phyloP scores from a whole-genome alignment of 2,329 filamentous ascomycete genomes.

The Aureobasidium sp. region DNA sequence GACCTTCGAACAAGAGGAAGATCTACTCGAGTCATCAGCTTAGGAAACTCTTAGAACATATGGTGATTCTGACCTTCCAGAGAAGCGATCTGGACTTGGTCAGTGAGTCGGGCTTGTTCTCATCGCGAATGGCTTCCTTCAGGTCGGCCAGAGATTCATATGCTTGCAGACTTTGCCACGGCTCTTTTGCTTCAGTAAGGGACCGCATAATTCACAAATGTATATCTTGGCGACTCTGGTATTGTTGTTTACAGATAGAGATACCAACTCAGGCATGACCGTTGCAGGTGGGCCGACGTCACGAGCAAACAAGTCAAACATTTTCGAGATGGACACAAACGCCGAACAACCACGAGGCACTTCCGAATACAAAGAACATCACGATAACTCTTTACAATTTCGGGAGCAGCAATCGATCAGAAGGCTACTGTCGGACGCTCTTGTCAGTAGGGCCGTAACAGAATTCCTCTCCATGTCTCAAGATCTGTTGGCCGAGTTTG shows the following conservation, averaged over 20 bases:
- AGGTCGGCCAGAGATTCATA: constrained; percentile 26
- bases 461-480: constrained; percentile 40
- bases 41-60: no score
- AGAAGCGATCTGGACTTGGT: constrained; percentile 61
- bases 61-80: constrained; percentile 63
- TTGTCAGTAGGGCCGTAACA: background rate
- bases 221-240: background rate
- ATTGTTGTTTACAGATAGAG: constrained; percentile 1
- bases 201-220: constrained; percentile 24
- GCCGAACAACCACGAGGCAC: background rate
- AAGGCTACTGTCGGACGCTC: no score
- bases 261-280: background rate
- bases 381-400: background rate
- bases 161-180: constrained; percentile 28
- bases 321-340: background rate
- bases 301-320: constrained; percentile 13
- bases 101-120: constrained; percentile 15
- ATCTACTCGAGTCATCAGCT: constrained; percentile 43
- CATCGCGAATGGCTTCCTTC: constrained; percentile 24
- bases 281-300: constrained; percentile 5
- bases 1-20: constrained; percentile 70
- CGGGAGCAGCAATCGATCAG: background rate
- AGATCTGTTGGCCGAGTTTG: constrained; percentile 49
- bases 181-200: constrained; percentile 25
- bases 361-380: background rate